These are phyloP conservation scores for Rhynchosporium secalis DNA, from an alignment of 2,329 filamentous ascomycete genomes.

Conservation along the genomic window DNA sequence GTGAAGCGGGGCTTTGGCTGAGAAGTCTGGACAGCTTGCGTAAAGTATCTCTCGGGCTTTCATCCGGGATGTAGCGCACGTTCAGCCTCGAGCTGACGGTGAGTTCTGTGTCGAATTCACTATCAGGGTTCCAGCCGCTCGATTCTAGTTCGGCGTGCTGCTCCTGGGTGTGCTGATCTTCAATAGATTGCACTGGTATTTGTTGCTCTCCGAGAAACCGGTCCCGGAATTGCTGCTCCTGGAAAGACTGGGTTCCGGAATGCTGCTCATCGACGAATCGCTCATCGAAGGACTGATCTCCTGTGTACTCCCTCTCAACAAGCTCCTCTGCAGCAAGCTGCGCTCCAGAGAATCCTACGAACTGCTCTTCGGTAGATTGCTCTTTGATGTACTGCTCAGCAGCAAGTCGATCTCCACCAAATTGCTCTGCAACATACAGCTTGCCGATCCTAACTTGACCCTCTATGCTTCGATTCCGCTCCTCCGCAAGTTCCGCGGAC, in stretches of 20 bases:
- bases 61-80: background rate
- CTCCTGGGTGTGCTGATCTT: background rate
- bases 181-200: too few relatives aligned
- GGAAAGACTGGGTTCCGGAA: background rate
- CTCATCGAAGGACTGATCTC: too few relatives aligned
- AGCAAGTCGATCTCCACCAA: too few relatives aligned
- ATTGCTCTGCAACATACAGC: too few relatives aligned
- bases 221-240: background rate
- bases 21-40: constrained; percentile 23
- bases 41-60: constrained; percentile 17
- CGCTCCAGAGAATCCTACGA: too few relatives aligned
- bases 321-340: too few relatives aligned
- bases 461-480: background rate
- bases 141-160: background rate
- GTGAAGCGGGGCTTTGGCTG: constrained; percentile 22
- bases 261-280: background rate
- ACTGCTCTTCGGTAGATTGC: too few relatives aligned
- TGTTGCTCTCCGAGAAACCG: too few relatives aligned
- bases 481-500: background rate
- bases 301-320: too few relatives aligned
- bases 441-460: too few relatives aligned
- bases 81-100: background rate
- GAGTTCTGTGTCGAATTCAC: background rate
- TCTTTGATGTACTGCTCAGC: too few relatives aligned
- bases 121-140: background rate